phyloP scores from a whole-genome alignment of 371 early-diverging fungal genomes.

The Mucor racemosus region DNA sequence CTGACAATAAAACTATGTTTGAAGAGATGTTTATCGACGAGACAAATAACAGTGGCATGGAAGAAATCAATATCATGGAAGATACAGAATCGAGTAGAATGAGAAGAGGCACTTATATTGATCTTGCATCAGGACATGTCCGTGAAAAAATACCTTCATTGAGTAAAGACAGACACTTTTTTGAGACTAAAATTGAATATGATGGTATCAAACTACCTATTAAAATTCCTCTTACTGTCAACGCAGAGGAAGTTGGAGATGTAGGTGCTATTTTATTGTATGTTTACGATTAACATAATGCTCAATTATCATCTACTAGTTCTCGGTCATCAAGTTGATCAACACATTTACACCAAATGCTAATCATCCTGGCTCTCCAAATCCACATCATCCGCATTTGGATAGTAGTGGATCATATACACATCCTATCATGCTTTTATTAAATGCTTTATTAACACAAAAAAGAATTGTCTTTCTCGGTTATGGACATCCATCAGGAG shows the following conservation, averaged over 20 bases:
- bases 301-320: slow-evolving; percentile 52
- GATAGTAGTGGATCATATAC: slow-evolving; percentile 82
- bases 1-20: slow-evolving; percentile 84
- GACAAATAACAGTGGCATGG: slow-evolving; percentile 2
- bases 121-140: slow-evolving; percentile 54
- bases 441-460: slow-evolving; percentile 89
- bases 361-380: slow-evolving; percentile 57
- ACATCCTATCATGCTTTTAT: slow-evolving; percentile 83
- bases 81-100: slow-evolving; percentile 30
- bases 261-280: slow-evolving; percentile 46
- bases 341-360: slow-evolving; percentile 65
- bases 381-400: slow-evolving; percentile 86
- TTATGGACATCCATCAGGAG: slow-evolving; percentile 87
- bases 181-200: slow-evolving; percentile 83
- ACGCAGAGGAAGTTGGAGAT: slow-evolving; percentile 92
- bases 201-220: slow-evolving; percentile 84
- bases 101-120: slow-evolving; percentile 58
- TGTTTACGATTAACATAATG: too few species aligned
- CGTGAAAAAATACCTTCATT: slow-evolving; percentile 49
- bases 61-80: slow-evolving; percentile 24
- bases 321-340: slow-evolving; percentile 79
- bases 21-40: slow-evolving; percentile 75
- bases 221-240: slow-evolving; percentile 83
- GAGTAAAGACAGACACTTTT: slow-evolving; percentile 86
- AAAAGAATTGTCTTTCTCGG: slow-evolving; percentile 95